phyloP scores from a whole-genome alignment of 2,329 filamentous ascomycete genomes.

The Fusarium protoensiforme region DNA sequence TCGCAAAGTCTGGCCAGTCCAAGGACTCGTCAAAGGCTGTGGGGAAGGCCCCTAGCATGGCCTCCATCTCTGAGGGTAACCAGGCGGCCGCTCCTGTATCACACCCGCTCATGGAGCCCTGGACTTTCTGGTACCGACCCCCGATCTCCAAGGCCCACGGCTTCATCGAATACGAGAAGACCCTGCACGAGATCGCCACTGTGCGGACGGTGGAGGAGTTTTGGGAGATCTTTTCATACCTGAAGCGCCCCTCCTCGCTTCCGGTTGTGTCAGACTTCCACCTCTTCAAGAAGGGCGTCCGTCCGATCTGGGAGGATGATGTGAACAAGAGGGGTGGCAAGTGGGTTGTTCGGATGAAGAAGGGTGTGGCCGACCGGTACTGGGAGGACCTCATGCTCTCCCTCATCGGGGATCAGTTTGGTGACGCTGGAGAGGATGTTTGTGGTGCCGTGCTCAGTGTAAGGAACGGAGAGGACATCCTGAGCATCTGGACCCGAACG shows the following conservation, averaged over 20 bases:
- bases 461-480: constrained; percentile 93
- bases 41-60: constrained; percentile 51
- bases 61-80: constrained; percentile 58
- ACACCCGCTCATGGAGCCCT: constrained; percentile 80
- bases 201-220: constrained; percentile 90
- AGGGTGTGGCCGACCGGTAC: constrained; percentile 94
- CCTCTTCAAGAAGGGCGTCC: constrained; percentile 95
- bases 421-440: constrained; percentile 91
- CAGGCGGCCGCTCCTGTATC: constrained; percentile 53
- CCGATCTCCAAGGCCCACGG: constrained; percentile 95
- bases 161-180: constrained; percentile 94
- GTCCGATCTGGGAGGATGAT: constrained; percentile 98
- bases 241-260: constrained; percentile 88
- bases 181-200: constrained; percentile 84
- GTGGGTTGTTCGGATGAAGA: constrained; percentile 97
- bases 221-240: constrained; percentile 87
- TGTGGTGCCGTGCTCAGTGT: constrained; percentile 96
- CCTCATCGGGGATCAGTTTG: constrained; percentile 93
- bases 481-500: constrained; percentile 97
- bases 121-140: constrained; percentile 97
- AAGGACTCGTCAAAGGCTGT: constrained; percentile 48
- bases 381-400: constrained; percentile 95
- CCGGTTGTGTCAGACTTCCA: constrained; percentile 97
- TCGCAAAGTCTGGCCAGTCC: constrained; percentile 44
- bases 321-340: constrained; percentile 97